A percentile compares a stretch with the other conserved stretches of the same genome.
These are phyloP conservation scores for Argentina anserina DNA, from an alignment of 306 rosid genomes.

Conservation along the genomic window DNA sequence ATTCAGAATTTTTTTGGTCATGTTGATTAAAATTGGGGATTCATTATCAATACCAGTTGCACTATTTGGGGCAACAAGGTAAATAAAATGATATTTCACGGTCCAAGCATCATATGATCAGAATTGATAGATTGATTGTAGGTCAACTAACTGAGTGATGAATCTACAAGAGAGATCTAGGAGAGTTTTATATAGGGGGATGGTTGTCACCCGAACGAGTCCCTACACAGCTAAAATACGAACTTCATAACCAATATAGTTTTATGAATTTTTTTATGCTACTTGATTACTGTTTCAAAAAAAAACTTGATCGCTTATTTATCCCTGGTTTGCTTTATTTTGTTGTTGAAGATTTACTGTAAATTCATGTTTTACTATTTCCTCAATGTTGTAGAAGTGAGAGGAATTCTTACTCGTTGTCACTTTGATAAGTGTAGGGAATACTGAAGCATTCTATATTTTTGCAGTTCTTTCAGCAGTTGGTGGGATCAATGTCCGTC, in stretches of 20 bases:
- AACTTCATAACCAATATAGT: background rate
- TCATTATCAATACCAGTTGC: background rate
- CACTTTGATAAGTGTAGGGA: background rate
- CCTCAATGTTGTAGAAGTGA: background rate
- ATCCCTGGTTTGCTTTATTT: background rate
- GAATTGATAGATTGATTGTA: background rate
- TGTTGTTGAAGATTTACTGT: background rate
- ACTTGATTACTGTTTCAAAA: too few relatives aligned
- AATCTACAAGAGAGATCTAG: background rate
- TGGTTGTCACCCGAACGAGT: background rate
- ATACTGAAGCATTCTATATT: constrained; percentile 21
- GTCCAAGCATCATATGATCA: background rate
- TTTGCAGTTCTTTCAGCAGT: constrained; percentile 84
- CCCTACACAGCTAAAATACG: background rate
- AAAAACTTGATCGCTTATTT: background rate
- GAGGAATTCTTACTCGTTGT: background rate
- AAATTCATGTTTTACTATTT: background rate
- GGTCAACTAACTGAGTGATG: background rate
- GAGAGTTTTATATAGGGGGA: background rate
- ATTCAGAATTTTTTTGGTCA: background rate
- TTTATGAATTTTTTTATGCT: background rate
- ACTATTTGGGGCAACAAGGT: background rate
- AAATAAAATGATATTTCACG: background rate
- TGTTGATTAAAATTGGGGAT: background rate
- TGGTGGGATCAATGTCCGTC: constrained; percentile 86